phyloP scores from a whole-genome alignment of 371 early-diverging fungal genomes.

The Zychaea mexicana region DNA sequence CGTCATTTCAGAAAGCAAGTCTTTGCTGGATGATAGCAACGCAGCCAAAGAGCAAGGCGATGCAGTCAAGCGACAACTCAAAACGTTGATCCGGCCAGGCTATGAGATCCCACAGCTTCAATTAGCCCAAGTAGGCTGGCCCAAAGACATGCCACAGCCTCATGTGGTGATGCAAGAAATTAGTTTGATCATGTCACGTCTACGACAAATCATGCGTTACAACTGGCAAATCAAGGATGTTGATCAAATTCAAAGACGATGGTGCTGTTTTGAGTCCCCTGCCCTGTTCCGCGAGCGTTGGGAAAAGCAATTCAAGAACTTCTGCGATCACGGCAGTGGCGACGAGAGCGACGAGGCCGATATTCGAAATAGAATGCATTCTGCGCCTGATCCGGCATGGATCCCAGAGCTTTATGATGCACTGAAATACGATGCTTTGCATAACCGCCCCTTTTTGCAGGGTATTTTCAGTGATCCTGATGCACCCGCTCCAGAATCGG shows the following conservation, averaged over 20 bases:
- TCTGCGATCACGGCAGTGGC: conserved; percentile 67
- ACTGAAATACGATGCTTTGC: conserved; percentile 94
- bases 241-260: conserved; percentile 62
- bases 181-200: conserved; percentile 64
- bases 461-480: conserved; percentile 56
- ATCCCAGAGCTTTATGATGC: conserved; percentile 94
- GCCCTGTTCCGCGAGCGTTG: conserved; percentile 88
- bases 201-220: conserved; percentile 77
- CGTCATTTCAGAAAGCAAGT: conserved; percentile 76
- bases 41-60: conserved; percentile 95
- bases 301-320: conserved; percentile 92
- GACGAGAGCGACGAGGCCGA: conserved; percentile 42
- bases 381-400: conserved; percentile 76
- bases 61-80: conserved; percentile 76
- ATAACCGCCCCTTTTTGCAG: conserved; percentile 87
- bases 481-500: conserved; percentile 7
- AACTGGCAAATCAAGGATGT: conserved; percentile 69
- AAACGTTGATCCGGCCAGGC: conserved; percentile 54
- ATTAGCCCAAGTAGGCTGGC: conserved; percentile 51
- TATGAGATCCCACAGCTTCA: conserved; percentile 48
- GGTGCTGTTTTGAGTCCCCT: conserved; percentile 85
- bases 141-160: conserved; percentile 62
- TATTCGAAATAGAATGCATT: conserved; percentile 18
- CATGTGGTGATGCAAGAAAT: conserved; percentile 69
- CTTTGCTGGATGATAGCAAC: conserved; percentile 93